phyloP scores from a whole-genome alignment of 345 rosid species.

The Pseudoturritis turrita region DNA sequence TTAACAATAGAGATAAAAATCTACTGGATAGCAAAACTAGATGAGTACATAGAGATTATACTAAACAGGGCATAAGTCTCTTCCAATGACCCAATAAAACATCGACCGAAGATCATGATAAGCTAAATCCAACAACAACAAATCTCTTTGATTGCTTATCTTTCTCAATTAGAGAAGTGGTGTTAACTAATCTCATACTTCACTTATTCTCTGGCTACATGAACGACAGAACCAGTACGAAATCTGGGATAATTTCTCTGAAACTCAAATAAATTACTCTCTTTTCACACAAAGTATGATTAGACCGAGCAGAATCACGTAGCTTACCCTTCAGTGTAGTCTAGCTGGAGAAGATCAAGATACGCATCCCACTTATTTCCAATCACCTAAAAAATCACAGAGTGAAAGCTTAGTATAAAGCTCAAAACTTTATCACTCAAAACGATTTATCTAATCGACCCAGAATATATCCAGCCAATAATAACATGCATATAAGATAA shows the following conservation, averaged over 20 bases:
- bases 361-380: constrained; percentile 38
- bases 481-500: background rate
- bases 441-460: background rate
- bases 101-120: background rate
- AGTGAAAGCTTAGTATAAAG: background rate
- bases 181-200: background rate
- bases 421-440: constrained; percentile 7
- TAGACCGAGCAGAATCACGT: background rate
- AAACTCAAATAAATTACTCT: background rate
- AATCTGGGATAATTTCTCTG: background rate
- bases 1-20: background rate
- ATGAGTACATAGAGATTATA: background rate
- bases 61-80: background rate
- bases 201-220: background rate
- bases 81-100: background rate
- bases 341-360: constrained; percentile 36
- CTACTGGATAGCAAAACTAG: background rate
- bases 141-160: background rate
- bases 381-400: constrained; percentile 27
- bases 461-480: background rate
- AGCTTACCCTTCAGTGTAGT: constrained; percentile 37
- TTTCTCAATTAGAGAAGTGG: background rate
- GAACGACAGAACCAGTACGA: background rate
- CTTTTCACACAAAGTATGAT: background rate
- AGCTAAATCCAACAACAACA: background rate